phyloP scores from a whole-genome alignment of 208 protist genomes.

The Trypanosoma scelopori region DNA sequence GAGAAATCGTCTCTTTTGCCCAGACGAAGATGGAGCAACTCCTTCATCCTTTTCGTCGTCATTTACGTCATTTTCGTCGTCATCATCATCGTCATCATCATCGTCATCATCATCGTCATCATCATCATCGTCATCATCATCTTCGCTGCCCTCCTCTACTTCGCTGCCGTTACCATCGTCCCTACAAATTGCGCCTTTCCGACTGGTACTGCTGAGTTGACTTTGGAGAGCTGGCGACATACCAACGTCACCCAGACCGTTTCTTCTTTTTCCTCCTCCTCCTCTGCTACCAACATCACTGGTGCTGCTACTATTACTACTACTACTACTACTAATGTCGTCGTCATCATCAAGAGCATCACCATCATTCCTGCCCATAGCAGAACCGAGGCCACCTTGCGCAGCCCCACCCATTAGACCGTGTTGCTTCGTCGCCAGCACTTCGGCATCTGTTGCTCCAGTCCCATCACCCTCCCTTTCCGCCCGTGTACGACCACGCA shows the following conservation, averaged over 20 bases:
- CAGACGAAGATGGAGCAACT: neutral
- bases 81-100: constrained; percentile 1
- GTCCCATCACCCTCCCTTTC: constrained; percentile 24
- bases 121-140: constrained; percentile 12
- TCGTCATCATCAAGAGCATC: constrained; percentile 17
- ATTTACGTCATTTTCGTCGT: constrained; percentile 22
- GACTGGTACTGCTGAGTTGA: constrained; percentile 18
- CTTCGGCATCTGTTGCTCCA: constrained; percentile 1
- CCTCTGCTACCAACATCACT: neutral
- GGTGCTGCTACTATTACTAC: neutral
- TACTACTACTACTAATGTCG: neutral
- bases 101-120: neutral
- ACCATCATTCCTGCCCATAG: constrained; percentile 19
- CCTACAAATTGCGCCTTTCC: no score
- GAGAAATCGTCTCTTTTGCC: neutral
- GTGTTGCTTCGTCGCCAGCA: neutral
- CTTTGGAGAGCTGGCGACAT: constrained; percentile 13
- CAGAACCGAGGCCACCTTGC: constrained; percentile 5
- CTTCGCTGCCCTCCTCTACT: constrained; percentile 25
- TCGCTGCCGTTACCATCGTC: no score
- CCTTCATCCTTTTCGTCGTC: constrained; percentile 25
- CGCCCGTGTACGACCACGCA: constrained; percentile 42
- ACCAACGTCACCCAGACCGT: neutral
- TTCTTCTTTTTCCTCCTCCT: neutral
- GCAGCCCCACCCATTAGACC: constrained; percentile 33